phyloP scores from a whole-genome alignment of 768 basidiomycete genomes.

The Leccinum variicolor region DNA sequence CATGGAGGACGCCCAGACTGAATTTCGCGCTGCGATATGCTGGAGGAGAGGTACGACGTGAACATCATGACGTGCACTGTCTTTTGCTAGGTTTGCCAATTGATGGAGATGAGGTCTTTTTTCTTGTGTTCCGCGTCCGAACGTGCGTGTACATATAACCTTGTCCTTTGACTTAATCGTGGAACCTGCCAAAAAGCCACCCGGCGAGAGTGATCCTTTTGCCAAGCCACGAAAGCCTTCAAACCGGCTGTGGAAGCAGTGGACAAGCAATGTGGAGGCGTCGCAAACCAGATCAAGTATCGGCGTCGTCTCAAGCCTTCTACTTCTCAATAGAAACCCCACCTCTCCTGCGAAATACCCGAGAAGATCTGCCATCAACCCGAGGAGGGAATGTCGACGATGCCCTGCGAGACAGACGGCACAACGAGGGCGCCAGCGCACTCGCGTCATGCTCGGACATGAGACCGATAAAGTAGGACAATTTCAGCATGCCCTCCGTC shows the following conservation, averaged over 20 bases:
- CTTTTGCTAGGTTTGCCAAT: slow-evolving; percentile 45
- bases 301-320: not conserved
- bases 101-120: slow-evolving; percentile 31
- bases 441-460: not conserved
- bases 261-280: slow-evolving; percentile 22
- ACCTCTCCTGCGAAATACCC: slow-evolving; percentile 19
- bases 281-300: slow-evolving; percentile 18
- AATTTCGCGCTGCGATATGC: slow-evolving; percentile 10
- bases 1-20: slow-evolving; percentile 34
- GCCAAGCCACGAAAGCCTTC: slow-evolving; percentile 11
- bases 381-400: not conserved
- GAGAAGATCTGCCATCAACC: slow-evolving; percentile 15
- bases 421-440: not conserved
- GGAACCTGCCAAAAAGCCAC: not conserved
- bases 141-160: not conserved
- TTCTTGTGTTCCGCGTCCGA: not conserved
- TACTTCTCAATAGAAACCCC: not conserved
- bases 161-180: not conserved
- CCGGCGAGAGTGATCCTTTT: slow-evolving; percentile 18
- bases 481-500: not conserved
- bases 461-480: not conserved
- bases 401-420: not conserved
- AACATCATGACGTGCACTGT: slow-evolving; percentile 34
- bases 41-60: slow-evolving; percentile 17
- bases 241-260: slow-evolving; percentile 19